These are phyloP conservation scores for Lipomyces yamanashiensis DNA, from an alignment of 805 yeast genomes.

Conservation along the genomic window DNA sequence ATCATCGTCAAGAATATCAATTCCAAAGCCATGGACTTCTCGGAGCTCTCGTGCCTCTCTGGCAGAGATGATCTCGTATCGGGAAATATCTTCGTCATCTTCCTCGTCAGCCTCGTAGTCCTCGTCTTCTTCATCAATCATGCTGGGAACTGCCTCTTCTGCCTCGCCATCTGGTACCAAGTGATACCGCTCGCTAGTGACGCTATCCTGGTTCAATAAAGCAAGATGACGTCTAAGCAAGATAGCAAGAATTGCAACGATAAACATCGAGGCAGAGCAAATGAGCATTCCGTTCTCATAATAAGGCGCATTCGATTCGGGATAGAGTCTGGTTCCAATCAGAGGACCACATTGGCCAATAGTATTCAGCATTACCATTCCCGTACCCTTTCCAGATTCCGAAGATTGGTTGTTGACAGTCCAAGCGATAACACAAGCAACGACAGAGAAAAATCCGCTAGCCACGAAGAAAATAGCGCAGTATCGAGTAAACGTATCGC, in stretches of 20 bases:
- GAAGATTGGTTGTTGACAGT: slow-evolving; percentile 42
- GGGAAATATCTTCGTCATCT: slow-evolving; percentile 24
- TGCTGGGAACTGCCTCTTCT: slow-evolving; percentile 7
- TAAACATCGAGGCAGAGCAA: slow-evolving; percentile 27
- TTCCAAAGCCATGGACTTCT: slow-evolving; percentile 34
- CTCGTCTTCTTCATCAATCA: slow-evolving; percentile 27
- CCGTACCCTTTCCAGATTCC: slow-evolving; percentile 42
- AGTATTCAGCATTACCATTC: slow-evolving; percentile 40
- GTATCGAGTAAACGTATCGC: slow-evolving; percentile 39
- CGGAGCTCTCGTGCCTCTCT: slow-evolving; percentile 33
- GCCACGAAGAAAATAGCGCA: slow-evolving; percentile 42
- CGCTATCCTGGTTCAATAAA: slow-evolving; percentile 23
- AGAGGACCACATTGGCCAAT: slow-evolving; percentile 44
- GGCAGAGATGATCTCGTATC: slow-evolving; percentile 32
- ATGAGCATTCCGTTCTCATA: slow-evolving; percentile 36
- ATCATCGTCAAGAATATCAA: slow-evolving; percentile 35
- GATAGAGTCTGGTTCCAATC: slow-evolving; percentile 42
- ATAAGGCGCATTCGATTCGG: slow-evolving; percentile 38
- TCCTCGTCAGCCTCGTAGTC: slow-evolving; percentile 28
- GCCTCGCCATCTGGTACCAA: slow-evolving; percentile 19
- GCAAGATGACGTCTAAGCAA: slow-evolving; percentile 34
- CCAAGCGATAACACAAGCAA: slow-evolving; percentile 41
- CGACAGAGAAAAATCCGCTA: slow-evolving; percentile 41
- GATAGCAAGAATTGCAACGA: slow-evolving; percentile 34
- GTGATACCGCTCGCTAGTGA: slow-evolving; percentile 23